Percentiles rank a stretch among this genome's conserved stretches.
phyloP scores from a whole-genome alignment of 208 protist species.

The Trypanosoma conorhini region DNA sequence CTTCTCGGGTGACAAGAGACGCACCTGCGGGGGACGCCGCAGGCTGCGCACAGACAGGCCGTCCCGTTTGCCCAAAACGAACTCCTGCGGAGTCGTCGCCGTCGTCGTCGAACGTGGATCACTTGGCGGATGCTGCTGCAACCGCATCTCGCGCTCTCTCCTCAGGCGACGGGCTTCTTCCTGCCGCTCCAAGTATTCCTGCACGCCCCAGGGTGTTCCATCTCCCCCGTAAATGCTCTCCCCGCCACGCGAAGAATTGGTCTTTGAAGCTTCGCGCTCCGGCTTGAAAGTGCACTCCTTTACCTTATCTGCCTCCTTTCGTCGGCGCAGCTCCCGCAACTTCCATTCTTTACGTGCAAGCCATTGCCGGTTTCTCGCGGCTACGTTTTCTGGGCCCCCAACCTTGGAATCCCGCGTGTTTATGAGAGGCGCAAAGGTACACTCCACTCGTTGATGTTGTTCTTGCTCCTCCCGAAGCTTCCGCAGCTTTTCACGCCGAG shows the following conservation, averaged over 20 bases:
- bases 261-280: not conserved
- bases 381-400: constrained; percentile 28
- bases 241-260: not conserved
- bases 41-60: constrained; percentile 30
- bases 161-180: constrained; percentile 28
- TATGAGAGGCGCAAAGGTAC: constrained; percentile 53
- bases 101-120: not conserved
- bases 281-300: constrained; percentile 39
- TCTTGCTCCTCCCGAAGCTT: constrained; percentile 39
- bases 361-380: constrained; percentile 40
- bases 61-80: constrained; percentile 21
- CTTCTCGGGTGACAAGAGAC: constrained; percentile 22
- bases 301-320: constrained; percentile 22
- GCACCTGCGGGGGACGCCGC: constrained; percentile 25
- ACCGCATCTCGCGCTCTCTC: constrained; percentile 20
- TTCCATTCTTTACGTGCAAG: constrained; percentile 41
- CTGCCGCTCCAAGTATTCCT: constrained; percentile 48
- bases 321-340: constrained; percentile 37
- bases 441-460: constrained; percentile 39
- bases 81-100: constrained; percentile 25
- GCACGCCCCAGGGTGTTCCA: constrained; percentile 33
- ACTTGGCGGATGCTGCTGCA: constrained; percentile 1
- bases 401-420: constrained; percentile 18
- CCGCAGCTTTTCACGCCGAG: constrained; percentile 39
- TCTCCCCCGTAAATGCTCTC: constrained; percentile 30